Evolutionary conservation across 148 eudicot species (phyloP).

Genomic region (Pouteria glomerata): DNA sequence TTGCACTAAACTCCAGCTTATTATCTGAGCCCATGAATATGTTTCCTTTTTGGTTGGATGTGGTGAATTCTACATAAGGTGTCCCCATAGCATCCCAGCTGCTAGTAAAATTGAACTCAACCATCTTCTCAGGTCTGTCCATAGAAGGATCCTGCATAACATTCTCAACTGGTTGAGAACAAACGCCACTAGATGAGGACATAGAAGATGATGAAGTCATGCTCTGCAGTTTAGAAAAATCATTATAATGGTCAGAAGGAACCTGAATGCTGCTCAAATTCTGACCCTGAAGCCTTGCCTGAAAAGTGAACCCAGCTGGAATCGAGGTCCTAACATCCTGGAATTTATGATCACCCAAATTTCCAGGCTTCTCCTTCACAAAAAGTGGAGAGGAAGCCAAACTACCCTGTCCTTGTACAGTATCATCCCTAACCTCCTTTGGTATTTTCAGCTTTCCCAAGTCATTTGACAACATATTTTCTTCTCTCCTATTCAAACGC

Average conservation of each 20-base stretch:
- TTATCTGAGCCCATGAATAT: constrained; percentile 29
- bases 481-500: constrained; percentile 13
- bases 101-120: constrained; percentile 36
- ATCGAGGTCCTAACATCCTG: constrained; percentile 7
- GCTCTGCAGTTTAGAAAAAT: too few relatives aligned
- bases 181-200: constrained; percentile 17
- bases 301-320: constrained; percentile 22
- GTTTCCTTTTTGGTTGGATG: constrained; percentile 39
- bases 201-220: constrained; percentile 16
- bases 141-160: constrained; percentile 18
- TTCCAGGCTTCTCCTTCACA: constrained; percentile 3
- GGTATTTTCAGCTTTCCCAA: constrained; percentile 41
- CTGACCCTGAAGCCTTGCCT: constrained; percentile 18
- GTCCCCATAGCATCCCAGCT: constrained; percentile 29
- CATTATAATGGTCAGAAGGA: neutral
- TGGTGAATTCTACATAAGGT: constrained; percentile 41
- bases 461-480: constrained; percentile 36
- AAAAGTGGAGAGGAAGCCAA: constrained; percentile 8
- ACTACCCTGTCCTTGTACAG: constrained; percentile 10
- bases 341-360: constrained; percentile 6
- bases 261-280: constrained; percentile 9
- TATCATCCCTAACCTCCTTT: constrained; percentile 12
- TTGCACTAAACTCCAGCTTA: constrained; percentile 42
- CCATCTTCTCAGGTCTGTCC: constrained; percentile 28
- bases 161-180: constrained; percentile 26